Base-by-base conservation (phyloP, 176 grass and related monocot genomes). In the Thinopyrum elongatum region DNA sequence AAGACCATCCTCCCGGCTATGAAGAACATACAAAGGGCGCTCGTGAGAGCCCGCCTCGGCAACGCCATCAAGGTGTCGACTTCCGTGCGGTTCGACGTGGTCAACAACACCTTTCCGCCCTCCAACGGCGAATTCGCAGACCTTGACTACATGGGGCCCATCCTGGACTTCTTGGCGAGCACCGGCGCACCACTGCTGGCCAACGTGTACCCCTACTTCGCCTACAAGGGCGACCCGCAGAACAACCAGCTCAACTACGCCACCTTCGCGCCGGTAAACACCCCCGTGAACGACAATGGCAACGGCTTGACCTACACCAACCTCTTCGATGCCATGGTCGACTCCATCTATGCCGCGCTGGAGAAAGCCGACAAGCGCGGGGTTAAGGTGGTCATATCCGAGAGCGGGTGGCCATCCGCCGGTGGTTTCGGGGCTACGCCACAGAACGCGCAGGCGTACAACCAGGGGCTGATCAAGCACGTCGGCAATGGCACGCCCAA, bases 151-250 rank as follows among this genome's bases (percentile, higher is more conserved):
- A 86, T 94, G 77, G 58, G 36, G 3, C 27, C 77, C 1, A 83
- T 94, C 17, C 78, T 64, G 5, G 51, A 83, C 17, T 93, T 76
- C 87, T 47, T 98, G 0, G 85, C 30, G 3, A 35, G 11, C 38
- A 95, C 59, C 0, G 83, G 89, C 34, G 85, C 93, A 2, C 95
- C 95, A 8, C 83, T 98, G 4, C 86, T 98, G 23, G 82, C 78
- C 21, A 98, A 95, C 84, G 81, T 95, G 28, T 98, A 95, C 80
- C 89, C 95, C 0, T 98, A 98, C 88, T 90, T 98, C 85, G 82
- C 83, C 14, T 93, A 93, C 79, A 76, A 4, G 0, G n/a, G 57
- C 17, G 59, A 79, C 55, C 23, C 5, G 2, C 26, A 3, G 0
- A 2, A 59, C 23, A 87, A 93, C 70, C 15, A 58, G 6, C 51